Evolutionary conservation across 2,329 filamentous ascomycete species (phyloP), one percentile per base, ranked within the genome.

Genomic region (Calonectria hawksworthii): DNA sequence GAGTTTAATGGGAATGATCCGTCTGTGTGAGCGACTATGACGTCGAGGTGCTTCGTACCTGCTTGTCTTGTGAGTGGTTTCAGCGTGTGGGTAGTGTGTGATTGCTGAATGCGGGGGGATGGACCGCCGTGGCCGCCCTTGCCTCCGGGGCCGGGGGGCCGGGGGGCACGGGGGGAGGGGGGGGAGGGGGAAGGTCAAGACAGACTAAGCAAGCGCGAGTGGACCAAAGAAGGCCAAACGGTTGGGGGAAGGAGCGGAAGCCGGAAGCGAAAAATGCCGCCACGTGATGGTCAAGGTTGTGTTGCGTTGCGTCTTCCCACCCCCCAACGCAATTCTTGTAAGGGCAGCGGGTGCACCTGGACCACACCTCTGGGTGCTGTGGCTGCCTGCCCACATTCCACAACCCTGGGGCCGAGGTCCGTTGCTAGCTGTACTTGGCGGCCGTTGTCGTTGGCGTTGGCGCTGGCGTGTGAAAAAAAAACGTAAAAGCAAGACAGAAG

Each of bases 261-360:
- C 59, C 51, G 54, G 34, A 56, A 50, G 52, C 65, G 61, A 73
- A 70, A 38, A 38, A 70, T 63, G 30, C 36, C 41, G 50, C 75
- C 75, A 77, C 75, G 75, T 77, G 75, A 77, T 76, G 64, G 65
- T 47, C 56, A 70, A 50, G 73, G 63, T 59, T 63, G 34, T 41
- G 56, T 63, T 16, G 56, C 7, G 56, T 63, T 63, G 56, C 36
- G 56, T 41, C 34, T 30, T 72, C 52, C 38, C 47, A 30, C 26
- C 64, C 72, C 75, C 75, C 74, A 77, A 76, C 75, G 70, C 74
- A 77, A 69, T 69, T 69, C 50, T 50, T 23, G 21, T 23, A 41
- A 38, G 18, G 51, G 51, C 26, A 41, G 65, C 51, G 5, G 34
- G 50, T 16, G 65, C 50, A 56, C 14, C 56, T 63, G 10, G 32